phyloP scores from a whole-genome alignment of 257 asterid species.

The Solanum medicagineum region DNA sequence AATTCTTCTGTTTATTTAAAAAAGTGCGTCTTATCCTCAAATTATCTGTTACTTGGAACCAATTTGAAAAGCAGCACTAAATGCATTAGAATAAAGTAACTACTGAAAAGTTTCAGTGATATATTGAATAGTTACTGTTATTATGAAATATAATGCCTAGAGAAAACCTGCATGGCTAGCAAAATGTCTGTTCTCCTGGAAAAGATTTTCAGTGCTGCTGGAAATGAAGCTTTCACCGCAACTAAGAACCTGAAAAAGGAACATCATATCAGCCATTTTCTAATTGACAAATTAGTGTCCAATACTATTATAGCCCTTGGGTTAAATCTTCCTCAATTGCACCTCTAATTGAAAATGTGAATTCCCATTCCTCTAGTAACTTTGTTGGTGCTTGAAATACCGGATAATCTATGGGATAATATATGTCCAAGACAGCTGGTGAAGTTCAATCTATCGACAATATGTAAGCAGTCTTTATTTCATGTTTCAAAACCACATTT shows the following conservation, averaged over 20 bases:
- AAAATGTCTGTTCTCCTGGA: background rate
- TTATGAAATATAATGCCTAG: background rate
- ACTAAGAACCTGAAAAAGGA: no score
- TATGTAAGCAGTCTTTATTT: background rate
- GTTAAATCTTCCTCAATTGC: background rate
- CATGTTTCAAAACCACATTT: background rate
- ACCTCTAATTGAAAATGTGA: background rate
- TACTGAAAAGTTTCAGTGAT: background rate
- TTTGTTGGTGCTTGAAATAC: background rate
- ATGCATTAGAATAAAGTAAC: background rate
- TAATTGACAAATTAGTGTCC: background rate
- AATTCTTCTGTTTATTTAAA: no score
- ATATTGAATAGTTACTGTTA: background rate
- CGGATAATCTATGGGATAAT: background rate
- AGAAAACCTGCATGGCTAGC: background rate
- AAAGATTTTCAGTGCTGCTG: background rate
- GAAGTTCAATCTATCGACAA: background rate
- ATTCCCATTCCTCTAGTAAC: background rate
- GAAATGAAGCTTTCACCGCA: background rate
- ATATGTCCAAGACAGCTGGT: background rate
- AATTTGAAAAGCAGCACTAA: background rate
- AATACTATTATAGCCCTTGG: background rate
- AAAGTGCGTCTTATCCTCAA: background rate
- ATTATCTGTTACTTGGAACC: background rate
- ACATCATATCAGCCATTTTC: background rate